Conservation (phyloP, 192 early-diverging fungal species). For the Backusella tuberculispora region DNA sequence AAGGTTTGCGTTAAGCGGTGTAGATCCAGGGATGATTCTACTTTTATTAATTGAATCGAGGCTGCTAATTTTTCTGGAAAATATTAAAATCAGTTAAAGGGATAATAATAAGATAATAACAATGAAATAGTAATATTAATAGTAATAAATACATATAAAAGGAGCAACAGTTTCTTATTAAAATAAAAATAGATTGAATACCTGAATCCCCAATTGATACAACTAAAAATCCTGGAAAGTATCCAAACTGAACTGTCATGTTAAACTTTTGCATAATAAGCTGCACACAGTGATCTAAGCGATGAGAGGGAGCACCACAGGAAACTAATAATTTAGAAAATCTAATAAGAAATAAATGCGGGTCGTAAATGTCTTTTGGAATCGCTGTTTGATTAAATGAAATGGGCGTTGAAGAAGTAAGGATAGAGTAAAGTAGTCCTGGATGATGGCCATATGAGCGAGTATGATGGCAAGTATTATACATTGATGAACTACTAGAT, state of each 20-base stretch:
- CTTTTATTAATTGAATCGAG: constrained; percentile 28
- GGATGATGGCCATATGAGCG: neutral
- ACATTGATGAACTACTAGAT: neutral
- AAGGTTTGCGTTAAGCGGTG: constrained; percentile 18
- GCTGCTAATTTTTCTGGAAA: constrained; percentile 17
- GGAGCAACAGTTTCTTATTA: neutral
- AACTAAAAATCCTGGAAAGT: constrained; percentile 31
- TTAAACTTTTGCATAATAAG: constrained; percentile 14
- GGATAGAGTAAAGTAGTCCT: neutral
- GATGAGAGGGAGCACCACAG: constrained; percentile 27
- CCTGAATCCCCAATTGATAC: constrained; percentile 28
- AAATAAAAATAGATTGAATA: constrained; percentile 19
- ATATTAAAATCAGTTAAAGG: neutral
- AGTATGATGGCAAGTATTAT: neutral
- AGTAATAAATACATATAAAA: constrained; percentile 11
- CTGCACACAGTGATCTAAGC: constrained; percentile 27
- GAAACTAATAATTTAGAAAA: constrained; percentile 18
- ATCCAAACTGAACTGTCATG: constrained; percentile 25
- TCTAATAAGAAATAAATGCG: constrained; percentile 17
- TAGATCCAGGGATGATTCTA: constrained; percentile 19
- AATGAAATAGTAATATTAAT: neutral
- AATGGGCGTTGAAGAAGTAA: neutral
- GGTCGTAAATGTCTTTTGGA: neutral
- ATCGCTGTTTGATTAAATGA: neutral
- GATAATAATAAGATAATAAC: neutral